phyloP scores from a whole-genome alignment of 2,329 filamentous ascomycete genomes.

The Botrytis paeoniae region DNA sequence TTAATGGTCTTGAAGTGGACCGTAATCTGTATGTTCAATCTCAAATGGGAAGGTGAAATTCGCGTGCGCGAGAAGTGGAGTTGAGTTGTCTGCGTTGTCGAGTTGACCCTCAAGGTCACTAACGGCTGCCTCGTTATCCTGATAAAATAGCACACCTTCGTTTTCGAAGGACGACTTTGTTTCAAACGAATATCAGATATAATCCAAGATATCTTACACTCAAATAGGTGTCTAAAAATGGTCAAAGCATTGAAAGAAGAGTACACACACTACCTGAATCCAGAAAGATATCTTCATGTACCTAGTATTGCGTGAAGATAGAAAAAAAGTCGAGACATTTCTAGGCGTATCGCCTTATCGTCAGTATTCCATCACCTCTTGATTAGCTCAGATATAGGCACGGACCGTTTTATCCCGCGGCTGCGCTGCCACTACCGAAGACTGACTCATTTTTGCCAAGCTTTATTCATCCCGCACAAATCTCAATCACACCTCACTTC shows the following conservation, averaged over 20 bases:
- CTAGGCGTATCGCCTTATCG: conserved; percentile 7
- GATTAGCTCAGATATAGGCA: conserved; percentile 4
- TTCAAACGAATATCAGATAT: background rate
- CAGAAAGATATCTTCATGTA: background rate
- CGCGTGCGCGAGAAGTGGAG: background rate
- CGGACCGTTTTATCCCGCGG: conserved; percentile 2
- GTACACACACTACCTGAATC: background rate
- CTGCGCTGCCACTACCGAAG: conserved; percentile 8
- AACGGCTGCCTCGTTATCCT: background rate
- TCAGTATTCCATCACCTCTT: background rate
- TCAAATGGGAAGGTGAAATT: conserved; percentile 4
- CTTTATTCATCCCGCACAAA: background rate
- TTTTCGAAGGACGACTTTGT: background rate
- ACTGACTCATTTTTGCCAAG: conserved; percentile 1
- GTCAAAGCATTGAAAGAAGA: background rate
- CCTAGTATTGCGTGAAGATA: background rate
- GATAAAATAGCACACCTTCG: background rate
- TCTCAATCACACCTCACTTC: conserved; percentile 8
- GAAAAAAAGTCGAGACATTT: conserved; percentile 10
- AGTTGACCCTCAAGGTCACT: conserved; percentile 2
- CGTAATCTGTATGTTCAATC: background rate
- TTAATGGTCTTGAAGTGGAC: background rate
- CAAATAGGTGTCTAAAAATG: background rate
- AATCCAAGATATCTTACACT: background rate
- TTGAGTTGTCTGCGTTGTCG: background rate